These are phyloP conservation scores for Helotiales sp. DNA, from an alignment of 2,329 filamentous ascomycete genomes.

Conservation along the genomic window DNA sequence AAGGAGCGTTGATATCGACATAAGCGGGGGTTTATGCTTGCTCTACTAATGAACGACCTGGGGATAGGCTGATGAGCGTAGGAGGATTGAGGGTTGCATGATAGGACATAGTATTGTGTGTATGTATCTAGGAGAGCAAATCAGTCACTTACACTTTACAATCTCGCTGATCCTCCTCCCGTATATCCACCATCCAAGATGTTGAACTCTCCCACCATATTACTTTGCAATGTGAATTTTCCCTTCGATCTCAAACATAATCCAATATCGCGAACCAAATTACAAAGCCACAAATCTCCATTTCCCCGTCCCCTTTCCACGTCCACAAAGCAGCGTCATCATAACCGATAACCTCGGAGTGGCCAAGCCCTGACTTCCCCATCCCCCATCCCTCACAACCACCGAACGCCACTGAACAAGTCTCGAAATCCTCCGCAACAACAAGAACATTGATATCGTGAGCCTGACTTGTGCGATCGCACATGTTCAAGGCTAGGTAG, in stretches of 20 bases:
- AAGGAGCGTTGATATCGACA: neutral
- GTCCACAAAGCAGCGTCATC: too few species aligned
- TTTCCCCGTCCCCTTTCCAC: neutral
- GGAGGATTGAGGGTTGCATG: neutral
- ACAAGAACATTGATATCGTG: neutral
- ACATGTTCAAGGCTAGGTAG: neutral
- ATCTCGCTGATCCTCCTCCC: too few species aligned
- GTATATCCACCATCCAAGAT: too few species aligned
- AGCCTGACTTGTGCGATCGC: slow-evolving; percentile 8
- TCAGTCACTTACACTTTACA: neutral
- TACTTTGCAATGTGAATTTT: too few species aligned
- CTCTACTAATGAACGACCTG: neutral
- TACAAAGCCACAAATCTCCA: too few species aligned
- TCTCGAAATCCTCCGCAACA: neutral
- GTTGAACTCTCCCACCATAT: too few species aligned
- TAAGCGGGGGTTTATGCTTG: neutral
- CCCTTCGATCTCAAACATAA: too few species aligned
- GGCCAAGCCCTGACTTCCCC: neutral
- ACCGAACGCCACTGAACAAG: neutral
- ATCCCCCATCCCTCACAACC: too few species aligned
- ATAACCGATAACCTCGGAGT: slow-evolving; percentile 5
- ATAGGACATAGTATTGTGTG: neutral
- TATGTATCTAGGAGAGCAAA: neutral
- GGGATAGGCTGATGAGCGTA: neutral
- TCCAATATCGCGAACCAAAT: too few species aligned